phyloP scores from a whole-genome alignment of 2,329 filamentous ascomycete genomes.

The Calonectria ilicicola region DNA sequence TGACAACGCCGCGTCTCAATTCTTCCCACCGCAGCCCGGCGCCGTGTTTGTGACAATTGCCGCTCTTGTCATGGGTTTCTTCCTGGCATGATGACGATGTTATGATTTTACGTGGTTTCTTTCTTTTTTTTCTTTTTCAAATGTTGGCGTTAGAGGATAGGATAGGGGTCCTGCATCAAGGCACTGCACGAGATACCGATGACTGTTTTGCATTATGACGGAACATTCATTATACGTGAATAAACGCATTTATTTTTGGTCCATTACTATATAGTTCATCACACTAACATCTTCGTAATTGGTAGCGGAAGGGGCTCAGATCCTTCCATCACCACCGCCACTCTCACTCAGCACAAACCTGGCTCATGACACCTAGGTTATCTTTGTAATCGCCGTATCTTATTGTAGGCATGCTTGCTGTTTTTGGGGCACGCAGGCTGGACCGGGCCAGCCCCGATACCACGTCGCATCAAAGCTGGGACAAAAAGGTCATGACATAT shows the following conservation, averaged over 20 bases:
- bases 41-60: slow-evolving; percentile 43
- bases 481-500: slow-evolving; percentile 37
- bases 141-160: not conserved
- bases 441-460: not conserved
- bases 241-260: slow-evolving; percentile 18
- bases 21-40: slow-evolving; percentile 31
- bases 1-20: slow-evolving; percentile 37
- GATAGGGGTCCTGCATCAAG: not conserved
- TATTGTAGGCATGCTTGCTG: not conserved
- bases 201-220: not conserved
- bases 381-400: not conserved
- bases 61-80: slow-evolving; percentile 42
- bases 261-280: slow-evolving; percentile 21
- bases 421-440: not conserved
- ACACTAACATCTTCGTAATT: slow-evolving; percentile 8
- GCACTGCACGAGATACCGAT: slow-evolving; percentile 6
- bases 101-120: not conserved
- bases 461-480: slow-evolving; percentile 28
- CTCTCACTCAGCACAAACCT: not conserved
- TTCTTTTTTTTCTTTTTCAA: not conserved
- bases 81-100: slow-evolving; percentile 39
- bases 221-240: not conserved
- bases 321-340: not conserved
- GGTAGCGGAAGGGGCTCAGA: not conserved
- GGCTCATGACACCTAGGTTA: not conserved